A percentile compares a stretch with the other conserved stretches of the same genome.
Evolutionary conservation across 805 yeast genomes (phyloP).

Genomic region (Candida namnaoensis): DNA sequence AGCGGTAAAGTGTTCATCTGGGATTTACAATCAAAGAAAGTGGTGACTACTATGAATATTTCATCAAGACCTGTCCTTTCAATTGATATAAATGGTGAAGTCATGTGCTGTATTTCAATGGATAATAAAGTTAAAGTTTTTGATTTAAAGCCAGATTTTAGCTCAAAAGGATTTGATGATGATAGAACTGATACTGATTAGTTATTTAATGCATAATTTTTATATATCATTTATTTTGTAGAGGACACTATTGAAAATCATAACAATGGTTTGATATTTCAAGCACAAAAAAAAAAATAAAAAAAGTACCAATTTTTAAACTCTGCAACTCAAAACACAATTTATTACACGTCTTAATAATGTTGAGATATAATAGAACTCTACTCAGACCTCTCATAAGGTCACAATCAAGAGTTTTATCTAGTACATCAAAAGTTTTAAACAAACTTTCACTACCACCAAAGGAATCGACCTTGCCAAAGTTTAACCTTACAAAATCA

Average conservation of each 20-base stretch:
- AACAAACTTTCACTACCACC: neutral
- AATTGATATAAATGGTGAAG: conserved; percentile 9
- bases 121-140: neutral
- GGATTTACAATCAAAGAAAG: conserved; percentile 56
- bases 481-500: conserved; percentile 14
- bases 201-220: no score
- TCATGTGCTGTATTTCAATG: conserved; percentile 1
- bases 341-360: no score
- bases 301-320: no score
- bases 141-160: conserved; percentile 1
- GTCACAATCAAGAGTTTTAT: no score
- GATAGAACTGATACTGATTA: conserved; percentile 7
- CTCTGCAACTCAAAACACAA: no score
- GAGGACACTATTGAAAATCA: no score
- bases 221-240: no score
- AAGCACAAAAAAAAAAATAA: no score
- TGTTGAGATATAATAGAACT: no score
- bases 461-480: neutral
- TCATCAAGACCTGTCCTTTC: conserved; percentile 8
- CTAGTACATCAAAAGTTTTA: no score
- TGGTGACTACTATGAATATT: conserved; percentile 18
- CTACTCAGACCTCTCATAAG: no score
- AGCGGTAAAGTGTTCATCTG: conserved; percentile 45
- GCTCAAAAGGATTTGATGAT: conserved; percentile 2
- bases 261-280: no score